A percentile compares a stretch with the other conserved stretches of the same genome.
These are phyloP conservation scores for Trametes elegans DNA, from an alignment of 768 basidiomycete genomes.

Conservation along the genomic window DNA sequence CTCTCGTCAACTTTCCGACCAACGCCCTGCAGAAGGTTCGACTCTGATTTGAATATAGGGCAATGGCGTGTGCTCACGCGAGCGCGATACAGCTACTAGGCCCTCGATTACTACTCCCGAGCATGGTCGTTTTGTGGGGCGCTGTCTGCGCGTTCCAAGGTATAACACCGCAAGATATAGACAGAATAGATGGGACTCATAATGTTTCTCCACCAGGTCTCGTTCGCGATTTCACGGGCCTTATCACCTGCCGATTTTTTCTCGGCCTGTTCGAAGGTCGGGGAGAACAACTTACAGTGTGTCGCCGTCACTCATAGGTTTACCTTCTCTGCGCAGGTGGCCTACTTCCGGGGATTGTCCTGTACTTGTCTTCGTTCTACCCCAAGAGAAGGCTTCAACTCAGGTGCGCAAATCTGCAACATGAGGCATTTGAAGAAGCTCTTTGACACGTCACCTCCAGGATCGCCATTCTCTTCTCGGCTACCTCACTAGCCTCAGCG, in stretches of 20 bases:
- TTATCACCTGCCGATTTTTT: slow-evolving; percentile 48
- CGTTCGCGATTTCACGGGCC: slow-evolving; percentile 48
- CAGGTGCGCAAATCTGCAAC: slow-evolving; percentile 16
- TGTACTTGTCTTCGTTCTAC: slow-evolving; percentile 32
- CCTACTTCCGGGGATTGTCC: slow-evolving; percentile 40
- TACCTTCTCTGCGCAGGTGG: slow-evolving; percentile 26
- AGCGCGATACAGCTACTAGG: slow-evolving; percentile 39
- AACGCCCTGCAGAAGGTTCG: slow-evolving; percentile 23
- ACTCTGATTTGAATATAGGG: neutral
- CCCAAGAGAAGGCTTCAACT: slow-evolving; percentile 29
- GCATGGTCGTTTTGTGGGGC: slow-evolving; percentile 66
- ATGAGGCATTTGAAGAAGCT: neutral
- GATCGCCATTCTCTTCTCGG: slow-evolving; percentile 40
- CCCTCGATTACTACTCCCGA: slow-evolving; percentile 57
- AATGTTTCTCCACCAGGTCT: slow-evolving; percentile 25
- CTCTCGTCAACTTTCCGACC: slow-evolving; percentile 25
- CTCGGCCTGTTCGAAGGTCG: slow-evolving; percentile 58
- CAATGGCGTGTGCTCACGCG: neutral
- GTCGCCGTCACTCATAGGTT: neutral
- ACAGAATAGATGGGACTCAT: neutral
- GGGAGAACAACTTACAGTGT: neutral
- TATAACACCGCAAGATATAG: slow-evolving; percentile 9
- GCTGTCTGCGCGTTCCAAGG: slow-evolving; percentile 60
- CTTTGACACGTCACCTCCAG: neutral
- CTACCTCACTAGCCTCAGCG: slow-evolving; percentile 49